phyloP scores from a whole-genome alignment of 192 early-diverging fungal species.

The Podila minutissima region DNA sequence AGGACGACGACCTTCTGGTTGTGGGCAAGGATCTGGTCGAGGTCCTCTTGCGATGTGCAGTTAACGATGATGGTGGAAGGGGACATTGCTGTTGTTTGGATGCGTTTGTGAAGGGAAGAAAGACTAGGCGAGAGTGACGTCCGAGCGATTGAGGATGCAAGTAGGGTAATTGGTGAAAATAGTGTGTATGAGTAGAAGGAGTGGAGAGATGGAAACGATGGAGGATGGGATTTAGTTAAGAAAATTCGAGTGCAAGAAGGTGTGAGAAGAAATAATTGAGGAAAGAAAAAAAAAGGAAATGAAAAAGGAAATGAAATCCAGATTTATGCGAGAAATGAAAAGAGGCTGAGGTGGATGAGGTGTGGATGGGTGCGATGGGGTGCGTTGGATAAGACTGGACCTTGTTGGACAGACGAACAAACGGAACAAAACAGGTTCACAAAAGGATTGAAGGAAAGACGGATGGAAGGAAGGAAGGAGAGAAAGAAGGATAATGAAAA shows the following conservation, averaged over 20 bases:
- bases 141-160: not conserved
- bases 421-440: too few relatives aligned
- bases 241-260: not conserved
- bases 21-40: constrained; percentile 13
- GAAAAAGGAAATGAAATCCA: not conserved
- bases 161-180: not conserved
- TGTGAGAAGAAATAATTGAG: not conserved
- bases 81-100: constrained; percentile 6
- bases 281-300: not conserved
- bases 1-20: constrained; percentile 19
- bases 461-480: too few relatives aligned
- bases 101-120: not conserved
- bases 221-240: not conserved
- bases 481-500: too few relatives aligned
- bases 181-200: too few relatives aligned
- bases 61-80: constrained; percentile 21
- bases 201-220: too few relatives aligned
- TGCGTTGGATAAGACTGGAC: too few relatives aligned
- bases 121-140: not conserved
- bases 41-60: constrained; percentile 35
- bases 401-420: too few relatives aligned
- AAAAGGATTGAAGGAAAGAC: too few relatives aligned
- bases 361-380: not conserved
- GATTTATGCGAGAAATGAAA: constrained; percentile 5
- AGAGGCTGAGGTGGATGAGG: not conserved